Evolutionary conservation across 345 rosid species (phyloP).

Genomic region (Stellera chamaejasme): DNA sequence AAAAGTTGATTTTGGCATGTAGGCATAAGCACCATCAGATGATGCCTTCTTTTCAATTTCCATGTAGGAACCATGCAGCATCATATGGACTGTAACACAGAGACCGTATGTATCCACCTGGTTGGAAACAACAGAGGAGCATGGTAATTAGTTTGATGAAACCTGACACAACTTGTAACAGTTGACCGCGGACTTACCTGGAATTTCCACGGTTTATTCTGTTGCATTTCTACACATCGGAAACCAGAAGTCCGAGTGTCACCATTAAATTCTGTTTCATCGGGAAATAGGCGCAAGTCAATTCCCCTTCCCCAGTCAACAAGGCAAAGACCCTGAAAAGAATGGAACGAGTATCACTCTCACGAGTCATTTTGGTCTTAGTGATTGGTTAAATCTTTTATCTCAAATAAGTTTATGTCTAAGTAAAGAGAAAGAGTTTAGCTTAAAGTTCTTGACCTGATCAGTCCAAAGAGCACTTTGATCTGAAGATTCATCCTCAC

Average conservation of each 20-base stretch:
- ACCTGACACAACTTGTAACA: conserved; percentile 5
- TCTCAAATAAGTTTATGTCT: neutral
- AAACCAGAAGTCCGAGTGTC: conserved; percentile 92
- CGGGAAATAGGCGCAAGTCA: conserved; percentile 72
- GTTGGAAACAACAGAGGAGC: conserved; percentile 10
- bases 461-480: conserved; percentile 60
- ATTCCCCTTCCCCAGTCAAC: conserved; percentile 97
- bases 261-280: conserved; percentile 47
- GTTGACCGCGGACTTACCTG: conserved; percentile 41
- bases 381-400: conserved; percentile 1
- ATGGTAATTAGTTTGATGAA: conserved; percentile 4
- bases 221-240: conserved; percentile 84
- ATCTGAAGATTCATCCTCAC: conserved; percentile 40
- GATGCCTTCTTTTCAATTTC: conserved; percentile 49
- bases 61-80: conserved; percentile 80
- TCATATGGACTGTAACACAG: conserved; percentile 73
- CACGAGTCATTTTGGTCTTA: too few species aligned
- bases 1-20: conserved; percentile 53
- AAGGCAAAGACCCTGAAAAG: conserved; percentile 80
- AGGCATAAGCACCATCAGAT: conserved; percentile 35
- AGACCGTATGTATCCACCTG: conserved; percentile 87
- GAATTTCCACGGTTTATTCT: conserved; percentile 83
- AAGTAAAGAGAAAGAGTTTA: neutral
- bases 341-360: neutral
- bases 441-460: conserved; percentile 38